Evolutionary conservation across 768 basidiomycete genomes (phyloP).

Genomic region (Mycena metata): DNA sequence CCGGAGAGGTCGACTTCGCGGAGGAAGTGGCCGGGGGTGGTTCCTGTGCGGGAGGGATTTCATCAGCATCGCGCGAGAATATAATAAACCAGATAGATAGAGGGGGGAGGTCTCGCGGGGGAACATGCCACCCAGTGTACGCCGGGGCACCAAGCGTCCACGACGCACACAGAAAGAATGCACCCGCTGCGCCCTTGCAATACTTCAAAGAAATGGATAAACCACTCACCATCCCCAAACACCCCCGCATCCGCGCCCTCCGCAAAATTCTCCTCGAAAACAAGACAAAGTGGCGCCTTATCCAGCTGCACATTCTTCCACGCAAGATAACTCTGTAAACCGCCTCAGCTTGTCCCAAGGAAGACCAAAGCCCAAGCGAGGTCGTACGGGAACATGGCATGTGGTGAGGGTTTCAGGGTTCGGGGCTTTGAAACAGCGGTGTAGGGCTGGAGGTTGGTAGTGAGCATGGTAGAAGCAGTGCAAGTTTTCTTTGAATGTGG

Average conservation of each 20-base stretch:
- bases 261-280: conserved; percentile 82
- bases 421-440: conserved; percentile 69
- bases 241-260: conserved; percentile 60
- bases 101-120: no score
- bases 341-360: conserved; percentile 68
- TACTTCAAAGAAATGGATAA: no score
- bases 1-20: conserved; percentile 60
- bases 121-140: no score
- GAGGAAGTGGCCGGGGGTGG: conserved; percentile 61
- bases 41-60: no score
- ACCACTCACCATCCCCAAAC: conserved; percentile 56
- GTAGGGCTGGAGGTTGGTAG: conserved; percentile 49
- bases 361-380: conserved; percentile 69
- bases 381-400: conserved; percentile 66
- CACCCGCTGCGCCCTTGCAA: no score
- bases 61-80: background rate
- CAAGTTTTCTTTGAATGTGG: background rate
- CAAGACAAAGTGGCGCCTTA: conserved; percentile 67
- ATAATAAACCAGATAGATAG: no score
- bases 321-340: conserved; percentile 67
- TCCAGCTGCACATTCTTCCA: conserved; percentile 70
- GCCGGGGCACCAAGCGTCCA: no score
- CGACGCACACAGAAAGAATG: no score
- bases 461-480: background rate
- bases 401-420: conserved; percentile 63